Percentiles rank a stretch among this genome's conserved stretches.
These are phyloP conservation scores for Benincasa hispida DNA, from an alignment of 306 rosid species.

Conservation along the genomic window DNA sequence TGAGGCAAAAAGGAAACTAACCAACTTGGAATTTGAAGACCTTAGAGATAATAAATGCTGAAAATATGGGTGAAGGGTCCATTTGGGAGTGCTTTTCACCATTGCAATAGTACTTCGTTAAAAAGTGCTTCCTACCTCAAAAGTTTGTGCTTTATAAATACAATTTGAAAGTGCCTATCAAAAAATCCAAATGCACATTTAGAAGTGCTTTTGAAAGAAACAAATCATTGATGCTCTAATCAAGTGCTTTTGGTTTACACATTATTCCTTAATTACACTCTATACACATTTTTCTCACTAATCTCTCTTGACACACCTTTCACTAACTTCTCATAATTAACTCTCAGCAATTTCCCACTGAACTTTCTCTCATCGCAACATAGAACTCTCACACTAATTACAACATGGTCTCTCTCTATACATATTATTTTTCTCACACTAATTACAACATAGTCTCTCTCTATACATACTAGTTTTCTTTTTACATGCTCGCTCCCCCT, in stretches of 20 bases:
- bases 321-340: too few relatives aligned
- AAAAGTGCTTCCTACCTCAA: neutral
- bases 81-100: neutral
- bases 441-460: neutral
- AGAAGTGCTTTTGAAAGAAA: neutral
- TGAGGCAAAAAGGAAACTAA: neutral
- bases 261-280: neutral
- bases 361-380: neutral
- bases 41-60: neutral
- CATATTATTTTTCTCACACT: too few relatives aligned
- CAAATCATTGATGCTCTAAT: neutral
- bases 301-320: too few relatives aligned
- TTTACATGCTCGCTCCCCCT: neutral
- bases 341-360: neutral
- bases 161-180: neutral
- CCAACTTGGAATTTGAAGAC: neutral
- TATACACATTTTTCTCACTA: neutral
- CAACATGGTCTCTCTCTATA: neutral
- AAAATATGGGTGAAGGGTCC: neutral
- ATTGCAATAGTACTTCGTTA: neutral
- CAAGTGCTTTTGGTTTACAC: neutral
- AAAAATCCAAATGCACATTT: neutral
- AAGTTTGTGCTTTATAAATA: neutral
- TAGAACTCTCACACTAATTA: neutral
- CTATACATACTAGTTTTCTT: too few relatives aligned